phyloP scores from a whole-genome alignment of 208 protist genomes.

The Crithidia sp. region DNA sequence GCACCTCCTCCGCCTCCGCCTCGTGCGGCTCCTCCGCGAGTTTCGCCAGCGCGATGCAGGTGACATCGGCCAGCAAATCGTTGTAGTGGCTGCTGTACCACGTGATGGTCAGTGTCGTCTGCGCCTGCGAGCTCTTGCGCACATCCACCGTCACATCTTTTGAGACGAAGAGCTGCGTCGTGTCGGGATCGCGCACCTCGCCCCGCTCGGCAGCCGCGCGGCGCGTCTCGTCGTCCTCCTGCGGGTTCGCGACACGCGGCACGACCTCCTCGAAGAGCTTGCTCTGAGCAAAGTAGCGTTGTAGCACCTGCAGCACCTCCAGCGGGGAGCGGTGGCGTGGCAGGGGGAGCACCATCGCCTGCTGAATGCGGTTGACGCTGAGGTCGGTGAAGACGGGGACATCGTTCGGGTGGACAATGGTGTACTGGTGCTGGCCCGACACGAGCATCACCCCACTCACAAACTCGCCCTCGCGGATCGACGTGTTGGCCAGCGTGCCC shows the following conservation, averaged over 20 bases:
- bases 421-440: slow-evolving; percentile 84
- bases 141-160: slow-evolving; percentile 80
- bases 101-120: slow-evolving; percentile 86
- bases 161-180: slow-evolving; percentile 57
- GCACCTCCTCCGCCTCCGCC: slow-evolving; percentile 46
- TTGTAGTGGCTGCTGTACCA: slow-evolving; percentile 88
- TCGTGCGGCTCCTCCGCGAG: slow-evolving; percentile 68
- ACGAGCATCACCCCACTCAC: slow-evolving; percentile 91
- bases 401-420: slow-evolving; percentile 85
- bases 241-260: slow-evolving; percentile 19
- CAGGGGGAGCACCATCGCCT: slow-evolving; percentile 88
- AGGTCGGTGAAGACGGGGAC: slow-evolving; percentile 89
- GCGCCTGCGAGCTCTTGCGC: slow-evolving; percentile 62
- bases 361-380: slow-evolving; percentile 73
- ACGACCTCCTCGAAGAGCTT: slow-evolving; percentile 66
- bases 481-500: slow-evolving; percentile 66
- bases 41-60: slow-evolving; percentile 86
- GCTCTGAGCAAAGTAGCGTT: slow-evolving; percentile 88
- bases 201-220: slow-evolving; percentile 21
- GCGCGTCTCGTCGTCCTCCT: slow-evolving; percentile 24
- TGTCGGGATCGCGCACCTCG: slow-evolving; percentile 31
- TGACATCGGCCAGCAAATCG: slow-evolving; percentile 90
- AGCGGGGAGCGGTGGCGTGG: slow-evolving; percentile 71
- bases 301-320: slow-evolving; percentile 81
- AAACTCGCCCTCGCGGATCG: slow-evolving; percentile 60